Evolutionary conservation across 495 filamentous ascomycete genomes (phyloP), one percentile per base, ranked within the genome.

Genomic region (Tuber aestivum): DNA sequence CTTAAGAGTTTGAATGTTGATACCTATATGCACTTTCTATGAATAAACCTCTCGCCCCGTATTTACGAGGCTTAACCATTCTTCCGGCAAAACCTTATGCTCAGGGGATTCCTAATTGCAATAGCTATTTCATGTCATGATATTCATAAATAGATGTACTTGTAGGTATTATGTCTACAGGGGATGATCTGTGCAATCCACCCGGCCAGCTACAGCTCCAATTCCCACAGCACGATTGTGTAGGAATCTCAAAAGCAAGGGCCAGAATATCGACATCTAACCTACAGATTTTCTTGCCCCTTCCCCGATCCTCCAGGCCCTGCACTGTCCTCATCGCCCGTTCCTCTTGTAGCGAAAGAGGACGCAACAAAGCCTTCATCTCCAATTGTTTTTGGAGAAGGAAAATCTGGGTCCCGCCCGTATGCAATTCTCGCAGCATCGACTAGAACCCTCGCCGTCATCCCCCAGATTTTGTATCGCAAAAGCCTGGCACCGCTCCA

Each of bases 391-490:
- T 84, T 84, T 50, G 79, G 77, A 69, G 78, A 85, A 83, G 91
- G 92, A 85, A 96, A 97, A 83, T 94, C 92, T 48, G 94, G 94
- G 79, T 92, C 89, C 84, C 89, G 85, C 4, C 84, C 90, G 83
- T 94, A 97, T 61, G 94, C 94, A 20, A 97, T 86, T 68, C 92
- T 87, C 16, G 94, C 94, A 5, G 91, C 90, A 83, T 97, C 94
- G 5, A 97, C 92, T 56, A 97, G 80, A 41, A 97, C 95, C 56
- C 93, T 86, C 12, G 93, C 94, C 70, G 94, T 97, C 92, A 97
- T 94, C 32, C 94, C 94, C 86, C 92, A 97, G 10, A 97, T 93
- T 35, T 91, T 88, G 83, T 94, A 94, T 27, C 90, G 86, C 70
- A 85, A 86, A 14, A 88, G 76, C 27, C 85, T 82, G 1, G 83